A percentile compares a stretch with the other conserved stretches of the same genome.
These are phyloP conservation scores for Medicago ruthenica DNA, from an alignment of 306 rosid genomes.

Conservation along the genomic window DNA sequence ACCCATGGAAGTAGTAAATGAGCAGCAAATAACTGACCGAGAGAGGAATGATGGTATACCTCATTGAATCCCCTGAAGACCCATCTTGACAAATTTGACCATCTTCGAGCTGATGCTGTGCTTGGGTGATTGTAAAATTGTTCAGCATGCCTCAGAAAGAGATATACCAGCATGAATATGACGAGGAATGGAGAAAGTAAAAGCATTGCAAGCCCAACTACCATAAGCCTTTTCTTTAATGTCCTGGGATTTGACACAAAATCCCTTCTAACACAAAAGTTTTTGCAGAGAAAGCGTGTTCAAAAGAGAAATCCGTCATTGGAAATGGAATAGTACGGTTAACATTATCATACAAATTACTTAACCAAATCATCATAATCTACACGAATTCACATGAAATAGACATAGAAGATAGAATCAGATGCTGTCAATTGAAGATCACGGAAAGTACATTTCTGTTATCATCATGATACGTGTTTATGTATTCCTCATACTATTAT, in stretches of 20 bases:
- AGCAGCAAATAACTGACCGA: constrained; percentile 15
- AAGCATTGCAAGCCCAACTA: constrained; percentile 87
- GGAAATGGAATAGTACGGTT: constrained; percentile 1
- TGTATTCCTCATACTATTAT: too few species aligned
- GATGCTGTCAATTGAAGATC: not conserved
- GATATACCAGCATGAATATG: constrained; percentile 94
- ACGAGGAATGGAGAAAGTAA: constrained; percentile 94
- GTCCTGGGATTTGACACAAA: constrained; percentile 81
- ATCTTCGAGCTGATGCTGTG: constrained; percentile 86
- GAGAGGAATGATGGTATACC: constrained; percentile 57
- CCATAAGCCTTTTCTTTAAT: constrained; percentile 80
- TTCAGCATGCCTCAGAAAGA: constrained; percentile 95
- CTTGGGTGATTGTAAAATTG: constrained; percentile 94
- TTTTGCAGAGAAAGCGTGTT: constrained; percentile 58
- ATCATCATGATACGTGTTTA: too few species aligned
- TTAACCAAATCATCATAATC: not conserved
- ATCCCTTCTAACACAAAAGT: constrained; percentile 77
- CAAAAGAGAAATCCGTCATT: constrained; percentile 38
- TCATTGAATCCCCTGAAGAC: constrained; percentile 90
- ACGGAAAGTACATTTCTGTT: too few species aligned
- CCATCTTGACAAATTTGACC: constrained; percentile 97
- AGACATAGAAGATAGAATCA: constrained; percentile 3
- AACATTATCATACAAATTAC: constrained; percentile 16
- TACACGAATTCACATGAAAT: constrained; percentile 5
- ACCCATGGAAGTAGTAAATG: not conserved